These are phyloP conservation scores for Elaphomyces granulatus DNA, from an alignment of 495 filamentous ascomycete species.

Conservation along the genomic window DNA sequence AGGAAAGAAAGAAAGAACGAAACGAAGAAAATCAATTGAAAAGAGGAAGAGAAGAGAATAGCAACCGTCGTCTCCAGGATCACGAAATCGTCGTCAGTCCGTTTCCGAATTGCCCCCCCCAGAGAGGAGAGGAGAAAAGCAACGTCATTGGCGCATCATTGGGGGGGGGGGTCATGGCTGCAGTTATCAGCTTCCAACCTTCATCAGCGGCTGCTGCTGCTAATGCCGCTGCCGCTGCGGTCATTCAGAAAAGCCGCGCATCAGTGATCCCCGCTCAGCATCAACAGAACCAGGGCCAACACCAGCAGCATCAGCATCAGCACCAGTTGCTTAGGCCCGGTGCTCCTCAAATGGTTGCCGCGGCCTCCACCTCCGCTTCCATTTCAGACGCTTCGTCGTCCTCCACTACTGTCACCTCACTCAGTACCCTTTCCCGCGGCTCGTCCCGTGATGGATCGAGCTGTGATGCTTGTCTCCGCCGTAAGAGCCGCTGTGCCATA, in stretches of 20 bases:
- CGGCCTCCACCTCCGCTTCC: neutral
- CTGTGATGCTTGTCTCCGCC: slow-evolving; percentile 69
- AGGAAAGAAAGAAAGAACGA: no score
- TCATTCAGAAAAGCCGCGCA: no score
- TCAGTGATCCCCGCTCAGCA: no score
- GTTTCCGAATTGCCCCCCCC: no score
- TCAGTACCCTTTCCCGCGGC: slow-evolving; percentile 1
- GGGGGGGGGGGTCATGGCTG: no score
- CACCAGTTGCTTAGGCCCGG: slow-evolving; percentile 12
- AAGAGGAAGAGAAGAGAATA: no score
- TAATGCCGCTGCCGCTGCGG: no score
- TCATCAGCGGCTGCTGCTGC: neutral
- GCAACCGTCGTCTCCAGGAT: no score
- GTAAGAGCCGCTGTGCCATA: slow-evolving; percentile 84
- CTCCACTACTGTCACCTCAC: neutral
- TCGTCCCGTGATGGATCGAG: slow-evolving; percentile 34
- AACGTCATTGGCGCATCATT: no score
- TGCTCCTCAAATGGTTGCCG: slow-evolving; percentile 19
- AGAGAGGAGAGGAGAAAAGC: no score
- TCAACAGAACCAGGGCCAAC: slow-evolving; percentile 24
- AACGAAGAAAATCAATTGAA: no score
- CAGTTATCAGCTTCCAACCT: neutral
- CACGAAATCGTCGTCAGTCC: no score
- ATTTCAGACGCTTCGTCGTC: neutral
- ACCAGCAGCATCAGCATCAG: slow-evolving; percentile 35